Conservation (phyloP, 2,329 filamentous ascomycete species). For the Alternaria gaisen region DNA sequence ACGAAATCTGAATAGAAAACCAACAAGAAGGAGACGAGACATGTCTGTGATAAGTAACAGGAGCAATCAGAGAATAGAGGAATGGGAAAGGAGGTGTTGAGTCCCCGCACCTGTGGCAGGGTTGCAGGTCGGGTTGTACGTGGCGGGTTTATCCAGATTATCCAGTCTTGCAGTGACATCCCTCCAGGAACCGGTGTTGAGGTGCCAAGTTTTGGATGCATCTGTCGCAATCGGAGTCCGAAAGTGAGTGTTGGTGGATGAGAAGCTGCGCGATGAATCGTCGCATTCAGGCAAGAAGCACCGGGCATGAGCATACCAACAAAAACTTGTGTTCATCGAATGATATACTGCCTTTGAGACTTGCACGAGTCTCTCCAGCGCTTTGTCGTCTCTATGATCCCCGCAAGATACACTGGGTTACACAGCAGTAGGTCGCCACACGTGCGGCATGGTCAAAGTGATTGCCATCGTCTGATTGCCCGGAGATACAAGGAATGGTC, state of each 20-base stretch:
- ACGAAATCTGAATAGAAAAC: conserved; percentile 35
- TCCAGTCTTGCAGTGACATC: neutral
- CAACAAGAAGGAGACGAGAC: conserved; percentile 16
- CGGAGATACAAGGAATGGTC: neutral
- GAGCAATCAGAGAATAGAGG: neutral
- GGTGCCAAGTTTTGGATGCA: neutral
- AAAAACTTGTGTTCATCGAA: neutral
- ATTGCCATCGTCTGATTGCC: neutral
- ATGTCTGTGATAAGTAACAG: conserved; percentile 16
- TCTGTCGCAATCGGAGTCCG: neutral
- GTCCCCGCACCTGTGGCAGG: neutral
- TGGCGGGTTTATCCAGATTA: conserved; percentile 8
- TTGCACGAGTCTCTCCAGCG: neutral
- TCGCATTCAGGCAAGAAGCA: neutral
- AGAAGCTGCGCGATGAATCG: neutral
- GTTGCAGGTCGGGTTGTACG: conserved; percentile 9
- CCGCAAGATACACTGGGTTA: neutral
- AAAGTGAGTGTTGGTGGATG: neutral
- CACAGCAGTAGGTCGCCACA: neutral
- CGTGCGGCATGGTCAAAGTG: neutral
- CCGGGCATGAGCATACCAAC: neutral
- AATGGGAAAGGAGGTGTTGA: neutral
- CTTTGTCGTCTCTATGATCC: neutral
- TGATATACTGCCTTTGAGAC: neutral
- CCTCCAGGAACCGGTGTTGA: neutral